These are phyloP conservation scores for Arthrobotrys musiformis DNA, from an alignment of 2,329 filamentous ascomycete genomes.

Conservation along the genomic window DNA sequence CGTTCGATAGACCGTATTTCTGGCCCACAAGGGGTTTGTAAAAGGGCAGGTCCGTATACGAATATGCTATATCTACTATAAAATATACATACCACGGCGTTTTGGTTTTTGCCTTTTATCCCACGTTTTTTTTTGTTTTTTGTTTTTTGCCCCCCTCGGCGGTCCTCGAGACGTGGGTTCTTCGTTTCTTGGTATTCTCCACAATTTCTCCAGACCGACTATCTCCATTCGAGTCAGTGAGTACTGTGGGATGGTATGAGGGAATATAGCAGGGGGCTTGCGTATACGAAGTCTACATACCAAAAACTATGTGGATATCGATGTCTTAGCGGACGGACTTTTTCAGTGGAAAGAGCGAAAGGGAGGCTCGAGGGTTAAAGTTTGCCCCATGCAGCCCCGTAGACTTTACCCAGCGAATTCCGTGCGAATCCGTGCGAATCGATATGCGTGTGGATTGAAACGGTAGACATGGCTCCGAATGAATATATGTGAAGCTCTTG, in stretches of 20 bases:
- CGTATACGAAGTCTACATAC: constrained; percentile 5
- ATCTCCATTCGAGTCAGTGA: neutral
- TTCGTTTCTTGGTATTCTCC: neutral
- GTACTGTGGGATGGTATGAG: neutral
- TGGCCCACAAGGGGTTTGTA: neutral
- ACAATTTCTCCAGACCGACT: constrained; percentile 31
- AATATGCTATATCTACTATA: too few relatives aligned
- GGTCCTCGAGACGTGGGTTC: constrained; percentile 10
- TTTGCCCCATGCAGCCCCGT: constrained; percentile 9
- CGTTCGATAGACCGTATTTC: neutral
- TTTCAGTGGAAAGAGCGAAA: neutral
- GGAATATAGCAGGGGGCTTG: neutral
- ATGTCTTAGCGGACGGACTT: too few relatives aligned
- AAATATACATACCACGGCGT: too few relatives aligned
- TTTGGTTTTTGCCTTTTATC: neutral
- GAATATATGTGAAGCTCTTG: too few relatives aligned
- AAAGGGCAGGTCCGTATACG: neutral
- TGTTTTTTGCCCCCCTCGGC: constrained; percentile 12
- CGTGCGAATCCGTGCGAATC: too few relatives aligned
- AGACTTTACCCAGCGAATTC: constrained; percentile 8
- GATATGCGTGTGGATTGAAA: too few relatives aligned
- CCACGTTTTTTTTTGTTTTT: too few relatives aligned
- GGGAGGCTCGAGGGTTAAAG: neutral
- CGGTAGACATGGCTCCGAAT: too few relatives aligned
- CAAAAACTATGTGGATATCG: neutral